Conservation (phyloP, 2,329 filamentous ascomycete genomes). For the Stemphylium beticola region DNA sequence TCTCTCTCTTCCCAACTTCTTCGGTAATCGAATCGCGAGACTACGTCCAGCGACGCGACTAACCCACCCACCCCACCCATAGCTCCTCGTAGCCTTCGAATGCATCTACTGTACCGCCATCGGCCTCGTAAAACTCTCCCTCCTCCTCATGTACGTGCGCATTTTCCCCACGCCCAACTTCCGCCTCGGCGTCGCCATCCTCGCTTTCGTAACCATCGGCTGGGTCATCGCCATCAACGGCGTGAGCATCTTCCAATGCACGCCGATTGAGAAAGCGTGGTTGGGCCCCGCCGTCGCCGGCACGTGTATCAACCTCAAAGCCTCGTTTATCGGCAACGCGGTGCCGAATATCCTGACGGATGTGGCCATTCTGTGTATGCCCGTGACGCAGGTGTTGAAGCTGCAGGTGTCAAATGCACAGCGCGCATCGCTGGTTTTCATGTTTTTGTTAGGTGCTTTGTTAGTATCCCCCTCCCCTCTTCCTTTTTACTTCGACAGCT, state of each 20-base stretch:
- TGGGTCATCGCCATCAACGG: slow-evolving; percentile 59
- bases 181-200: slow-evolving; percentile 50
- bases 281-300: slow-evolving; percentile 52
- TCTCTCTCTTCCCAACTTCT: not conserved
- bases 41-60: too few species aligned
- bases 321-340: slow-evolving; percentile 59
- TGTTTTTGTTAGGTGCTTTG: slow-evolving; percentile 56
- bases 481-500: not conserved
- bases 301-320: slow-evolving; percentile 58
- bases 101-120: slow-evolving; percentile 58
- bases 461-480: slow-evolving; percentile 21
- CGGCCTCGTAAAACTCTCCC: slow-evolving; percentile 58
- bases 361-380: slow-evolving; percentile 55
- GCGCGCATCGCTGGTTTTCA: slow-evolving; percentile 54
- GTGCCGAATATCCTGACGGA: slow-evolving; percentile 57
- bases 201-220: slow-evolving; percentile 53
- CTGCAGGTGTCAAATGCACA: slow-evolving; percentile 53
- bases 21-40: too few species aligned
- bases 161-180: slow-evolving; percentile 58
- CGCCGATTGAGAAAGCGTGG: slow-evolving; percentile 58
- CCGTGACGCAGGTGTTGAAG: slow-evolving; percentile 56
- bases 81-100: slow-evolving; percentile 57
- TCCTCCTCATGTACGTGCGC: slow-evolving; percentile 61
- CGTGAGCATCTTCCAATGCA: slow-evolving; percentile 61
- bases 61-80: too few species aligned